Conservation (phyloP, 345 rosid species). For the Kandelia obovata region DNA sequence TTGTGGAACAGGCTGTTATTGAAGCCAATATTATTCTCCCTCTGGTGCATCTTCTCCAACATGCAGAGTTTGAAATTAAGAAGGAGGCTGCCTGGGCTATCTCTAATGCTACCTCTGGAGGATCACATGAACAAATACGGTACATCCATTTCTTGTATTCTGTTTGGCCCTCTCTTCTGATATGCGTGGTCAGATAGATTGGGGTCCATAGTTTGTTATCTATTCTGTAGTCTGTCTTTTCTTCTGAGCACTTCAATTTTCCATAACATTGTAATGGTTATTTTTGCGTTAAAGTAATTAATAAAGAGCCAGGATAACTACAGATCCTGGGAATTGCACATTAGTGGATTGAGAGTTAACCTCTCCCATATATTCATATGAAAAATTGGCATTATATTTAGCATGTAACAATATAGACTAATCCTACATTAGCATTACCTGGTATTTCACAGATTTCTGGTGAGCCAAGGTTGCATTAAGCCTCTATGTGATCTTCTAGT, state of each 20-base stretch:
- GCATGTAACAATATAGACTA: background rate
- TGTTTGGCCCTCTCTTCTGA: background rate
- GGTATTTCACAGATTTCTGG: slow-evolving; percentile 28
- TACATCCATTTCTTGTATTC: slow-evolving; percentile 4
- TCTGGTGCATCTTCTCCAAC: slow-evolving; percentile 39
- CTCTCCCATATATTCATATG: background rate
- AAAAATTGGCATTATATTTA: background rate
- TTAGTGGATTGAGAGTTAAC: no score
- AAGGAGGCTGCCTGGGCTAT: slow-evolving; percentile 49
- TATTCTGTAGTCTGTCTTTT: no score
- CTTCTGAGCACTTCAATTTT: no score
- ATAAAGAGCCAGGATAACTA: no score
- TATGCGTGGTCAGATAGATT: background rate
- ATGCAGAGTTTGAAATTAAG: slow-evolving; percentile 39
- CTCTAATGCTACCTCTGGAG: slow-evolving; percentile 39
- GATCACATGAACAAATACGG: slow-evolving; percentile 37
- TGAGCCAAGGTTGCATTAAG: slow-evolving; percentile 41
- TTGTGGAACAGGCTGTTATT: slow-evolving; percentile 33
- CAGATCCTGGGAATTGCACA: no score
- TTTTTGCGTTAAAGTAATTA: no score
- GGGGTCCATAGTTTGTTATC: no score
- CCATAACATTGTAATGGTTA: no score
- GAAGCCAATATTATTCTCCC: slow-evolving; percentile 36
- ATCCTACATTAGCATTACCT: background rate
- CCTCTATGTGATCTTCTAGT: slow-evolving; percentile 38